Percentiles rank a stretch among this genome's conserved stretches.
These are phyloP conservation scores for Coix lacrymajobi DNA, from an alignment of 176 grass and related monocot species.

Conservation along the genomic window DNA sequence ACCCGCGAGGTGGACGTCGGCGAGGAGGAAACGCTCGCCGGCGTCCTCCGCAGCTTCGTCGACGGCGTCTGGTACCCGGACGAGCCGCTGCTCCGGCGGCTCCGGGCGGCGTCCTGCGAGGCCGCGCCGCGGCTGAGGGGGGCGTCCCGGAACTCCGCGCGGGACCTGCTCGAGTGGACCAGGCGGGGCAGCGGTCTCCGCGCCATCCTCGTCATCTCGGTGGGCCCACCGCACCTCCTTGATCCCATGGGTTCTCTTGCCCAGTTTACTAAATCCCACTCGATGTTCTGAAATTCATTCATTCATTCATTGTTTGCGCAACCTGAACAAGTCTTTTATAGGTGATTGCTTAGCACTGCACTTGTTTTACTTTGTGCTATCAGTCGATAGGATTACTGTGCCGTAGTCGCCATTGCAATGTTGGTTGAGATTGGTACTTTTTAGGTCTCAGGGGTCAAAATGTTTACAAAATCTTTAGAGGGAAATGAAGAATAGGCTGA, in stretches of 20 bases:
- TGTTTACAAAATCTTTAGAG: background rate
- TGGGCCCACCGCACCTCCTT: background rate
- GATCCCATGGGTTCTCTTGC: background rate
- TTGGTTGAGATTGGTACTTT: background rate
- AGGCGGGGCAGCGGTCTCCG: constrained; percentile 62
- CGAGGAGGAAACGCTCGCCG: constrained; percentile 43
- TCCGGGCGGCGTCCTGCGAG: constrained; percentile 44
- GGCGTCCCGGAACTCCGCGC: constrained; percentile 61
- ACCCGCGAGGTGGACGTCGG: constrained; percentile 24
- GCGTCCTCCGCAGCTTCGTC: constrained; percentile 63
- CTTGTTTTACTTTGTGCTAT: background rate
- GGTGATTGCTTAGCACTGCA: background rate
- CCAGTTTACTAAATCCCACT: background rate
- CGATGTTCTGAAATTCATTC: background rate
- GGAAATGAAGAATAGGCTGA: background rate
- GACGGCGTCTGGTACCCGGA: constrained; percentile 28
- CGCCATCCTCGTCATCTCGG: constrained; percentile 89
- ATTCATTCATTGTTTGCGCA: background rate
- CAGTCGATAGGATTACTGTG: background rate
- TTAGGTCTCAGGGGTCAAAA: background rate
- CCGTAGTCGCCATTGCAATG: background rate
- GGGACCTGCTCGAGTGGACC: constrained; percentile 72
- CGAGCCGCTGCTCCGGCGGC: constrained; percentile 47
- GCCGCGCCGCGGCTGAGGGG: constrained; percentile 47
- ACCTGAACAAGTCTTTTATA: background rate